Evolutionary conservation across 441 rosid species (phyloP).

Genomic region (Gossypium laxum): DNA sequence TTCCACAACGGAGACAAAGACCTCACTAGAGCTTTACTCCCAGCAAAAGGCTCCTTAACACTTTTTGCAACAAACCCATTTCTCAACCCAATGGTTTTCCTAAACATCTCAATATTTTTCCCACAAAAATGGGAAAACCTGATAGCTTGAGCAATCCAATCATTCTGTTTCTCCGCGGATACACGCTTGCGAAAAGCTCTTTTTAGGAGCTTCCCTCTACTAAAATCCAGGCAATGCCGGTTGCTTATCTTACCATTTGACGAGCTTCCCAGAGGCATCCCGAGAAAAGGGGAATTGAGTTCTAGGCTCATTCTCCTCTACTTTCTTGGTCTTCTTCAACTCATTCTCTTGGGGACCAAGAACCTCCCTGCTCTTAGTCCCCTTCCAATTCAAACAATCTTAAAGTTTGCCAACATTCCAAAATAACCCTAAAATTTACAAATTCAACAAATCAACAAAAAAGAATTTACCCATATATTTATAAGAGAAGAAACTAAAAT

Average conservation of each 20-base stretch:
- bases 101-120: conserved; percentile 46
- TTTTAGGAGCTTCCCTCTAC: conserved; percentile 23
- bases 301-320: conserved; percentile 42
- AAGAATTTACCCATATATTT: neutral
- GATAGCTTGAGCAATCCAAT: conserved; percentile 54
- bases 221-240: conserved; percentile 16
- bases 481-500: neutral
- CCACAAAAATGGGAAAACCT: conserved; percentile 63
- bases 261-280: conserved; percentile 31
- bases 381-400: conserved; percentile 22
- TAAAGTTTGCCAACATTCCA: conserved; percentile 17
- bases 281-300: conserved; percentile 45
- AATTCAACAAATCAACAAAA: neutral
- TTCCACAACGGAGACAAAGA: conserved; percentile 58
- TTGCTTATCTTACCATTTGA: conserved; percentile 21
- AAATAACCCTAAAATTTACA: conserved; percentile 4
- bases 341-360: conserved; percentile 79
- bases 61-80: conserved; percentile 48
- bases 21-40: conserved; percentile 56
- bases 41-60: conserved; percentile 48
- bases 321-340: conserved; percentile 1
- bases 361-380: conserved; percentile 41
- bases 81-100: conserved; percentile 55
- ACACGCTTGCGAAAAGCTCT: conserved; percentile 32
- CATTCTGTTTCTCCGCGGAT: conserved; percentile 48